Base-by-base conservation (phyloP, 164 flowering plant genomes). In the Vitis rotundifolia region DNA sequence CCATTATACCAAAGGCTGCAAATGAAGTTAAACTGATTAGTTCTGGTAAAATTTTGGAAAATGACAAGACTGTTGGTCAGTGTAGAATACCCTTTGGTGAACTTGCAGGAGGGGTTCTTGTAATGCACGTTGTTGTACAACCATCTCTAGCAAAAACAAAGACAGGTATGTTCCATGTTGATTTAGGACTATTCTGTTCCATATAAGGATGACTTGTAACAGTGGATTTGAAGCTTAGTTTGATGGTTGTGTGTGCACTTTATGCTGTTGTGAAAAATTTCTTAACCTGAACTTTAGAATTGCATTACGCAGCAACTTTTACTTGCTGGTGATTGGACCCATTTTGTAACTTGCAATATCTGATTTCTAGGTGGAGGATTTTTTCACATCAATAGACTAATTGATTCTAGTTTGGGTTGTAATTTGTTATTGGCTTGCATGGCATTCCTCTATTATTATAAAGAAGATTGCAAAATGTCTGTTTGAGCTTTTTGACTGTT, bases 101-200 rank as follows among this genome's bases (percentile, higher is more conserved):
- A 57, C 73, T 78, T 76, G 67, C 83, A 29, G 86, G 84, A 19
- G 91, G 86, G 22, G 80, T 78, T 18, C 78, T 86, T 69, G 80
- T 84, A 61, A 86, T 89, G 91, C 93, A 89, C 66, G 91, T 88
- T 64, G 91, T 89, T 71, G 88, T 89, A 74, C 93, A 87, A 80
- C 85, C 88, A 68, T 77, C 91, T 51, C 59, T 77, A 57, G 83
- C 88, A n/a, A 87, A 89, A 75, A 66, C 78, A 37, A 86, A 87
- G 71, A 71, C 88, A 76, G 93, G 91, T 89, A 75, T 5, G 9
- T 64, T 70, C 66, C 5, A 28, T 68, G 37, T 59, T 63, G 3
- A 28, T 54, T 1, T n/a, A 26, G 3, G 19, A 12, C 56, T 1
- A 8, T 3, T 19, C 56, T 11, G 3, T 18, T 8, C 14, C 8